Percentiles rank a stretch among this genome's conserved stretches.
Conservation (phyloP, 768 basidiomycete genomes). For the Astraeus odoratus region DNA sequence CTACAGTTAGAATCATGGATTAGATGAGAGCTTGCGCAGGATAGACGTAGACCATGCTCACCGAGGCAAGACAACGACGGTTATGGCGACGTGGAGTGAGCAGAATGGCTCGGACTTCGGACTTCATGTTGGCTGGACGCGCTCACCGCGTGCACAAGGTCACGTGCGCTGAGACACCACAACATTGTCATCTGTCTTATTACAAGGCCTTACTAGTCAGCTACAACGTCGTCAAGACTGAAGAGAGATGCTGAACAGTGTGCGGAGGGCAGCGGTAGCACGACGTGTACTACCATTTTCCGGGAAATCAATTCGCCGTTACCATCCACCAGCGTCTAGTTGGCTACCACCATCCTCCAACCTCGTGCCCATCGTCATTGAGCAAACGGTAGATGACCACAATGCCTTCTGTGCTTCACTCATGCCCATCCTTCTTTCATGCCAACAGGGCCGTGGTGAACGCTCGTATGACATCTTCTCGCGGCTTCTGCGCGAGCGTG, state of each 20-base stretch:
- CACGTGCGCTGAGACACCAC: conserved; percentile 20
- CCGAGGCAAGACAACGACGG: too few relatives aligned
- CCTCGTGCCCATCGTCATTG: conserved; percentile 89
- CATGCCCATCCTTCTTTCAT: neutral
- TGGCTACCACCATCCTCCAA: conserved; percentile 44
- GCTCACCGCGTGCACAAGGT: conserved; percentile 7
- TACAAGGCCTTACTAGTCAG: too few relatives aligned
- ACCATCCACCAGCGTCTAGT: conserved; percentile 48
- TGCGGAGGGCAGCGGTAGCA: conserved; percentile 18
- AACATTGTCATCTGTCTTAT: too few relatives aligned
- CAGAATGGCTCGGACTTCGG: too few relatives aligned
- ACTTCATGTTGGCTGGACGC: conserved; percentile 12
- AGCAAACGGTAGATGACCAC: conserved; percentile 63
- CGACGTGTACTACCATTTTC: conserved; percentile 9
- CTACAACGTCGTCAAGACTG: too few relatives aligned
- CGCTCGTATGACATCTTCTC: conserved; percentile 96
- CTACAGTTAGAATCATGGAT: too few relatives aligned
- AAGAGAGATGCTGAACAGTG: conserved; percentile 25
- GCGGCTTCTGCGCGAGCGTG: conserved; percentile 83
- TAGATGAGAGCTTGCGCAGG: too few relatives aligned
- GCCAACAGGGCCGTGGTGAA: conserved; percentile 70
- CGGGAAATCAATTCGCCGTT: conserved; percentile 31
- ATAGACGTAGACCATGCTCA: neutral
- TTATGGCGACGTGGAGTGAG: too few relatives aligned
- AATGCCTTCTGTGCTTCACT: conserved; percentile 5